Conservation (phyloP, 2,329 filamentous ascomycete species). For the Arthrobotrys iridis region DNA sequence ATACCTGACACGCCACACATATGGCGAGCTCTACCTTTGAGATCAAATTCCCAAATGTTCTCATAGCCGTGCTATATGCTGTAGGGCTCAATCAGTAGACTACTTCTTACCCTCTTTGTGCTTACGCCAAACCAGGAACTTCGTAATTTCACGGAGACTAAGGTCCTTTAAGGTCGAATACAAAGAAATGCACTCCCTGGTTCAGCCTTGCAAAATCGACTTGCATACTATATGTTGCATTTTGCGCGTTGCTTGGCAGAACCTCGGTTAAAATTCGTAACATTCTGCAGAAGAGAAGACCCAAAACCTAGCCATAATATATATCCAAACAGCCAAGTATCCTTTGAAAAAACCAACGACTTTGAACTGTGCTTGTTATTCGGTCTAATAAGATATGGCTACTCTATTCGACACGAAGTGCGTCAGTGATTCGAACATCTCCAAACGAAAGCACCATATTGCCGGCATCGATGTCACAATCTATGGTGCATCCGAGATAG, state of each 20-base stretch:
- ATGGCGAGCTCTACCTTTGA: constrained; percentile 6
- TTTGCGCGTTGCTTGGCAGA: constrained; percentile 2
- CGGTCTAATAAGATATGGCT: neutral
- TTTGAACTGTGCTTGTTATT: neutral
- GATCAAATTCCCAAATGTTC: neutral
- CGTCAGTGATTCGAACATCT: constrained; percentile 19
- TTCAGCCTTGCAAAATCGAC: no score
- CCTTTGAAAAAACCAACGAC: neutral
- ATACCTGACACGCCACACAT: neutral
- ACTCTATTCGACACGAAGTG: constrained; percentile 35
- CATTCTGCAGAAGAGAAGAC: no score
- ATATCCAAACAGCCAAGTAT: neutral
- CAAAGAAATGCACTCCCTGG: no score
- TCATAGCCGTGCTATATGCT: neutral
- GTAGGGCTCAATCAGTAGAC: no score
- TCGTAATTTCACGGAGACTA: no score
- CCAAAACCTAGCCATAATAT: neutral
- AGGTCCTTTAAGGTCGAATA: no score
- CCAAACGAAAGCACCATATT: constrained; percentile 66
- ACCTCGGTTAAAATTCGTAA: constrained; percentile 22
- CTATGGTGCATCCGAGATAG: constrained; percentile 81
- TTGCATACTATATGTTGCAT: neutral
- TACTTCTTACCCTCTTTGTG: no score
- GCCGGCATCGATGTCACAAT: constrained; percentile 81
- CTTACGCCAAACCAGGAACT: no score